These are phyloP conservation scores for Metschnikowia henanensis DNA, from an alignment of 805 yeast species.

Conservation along the genomic window DNA sequence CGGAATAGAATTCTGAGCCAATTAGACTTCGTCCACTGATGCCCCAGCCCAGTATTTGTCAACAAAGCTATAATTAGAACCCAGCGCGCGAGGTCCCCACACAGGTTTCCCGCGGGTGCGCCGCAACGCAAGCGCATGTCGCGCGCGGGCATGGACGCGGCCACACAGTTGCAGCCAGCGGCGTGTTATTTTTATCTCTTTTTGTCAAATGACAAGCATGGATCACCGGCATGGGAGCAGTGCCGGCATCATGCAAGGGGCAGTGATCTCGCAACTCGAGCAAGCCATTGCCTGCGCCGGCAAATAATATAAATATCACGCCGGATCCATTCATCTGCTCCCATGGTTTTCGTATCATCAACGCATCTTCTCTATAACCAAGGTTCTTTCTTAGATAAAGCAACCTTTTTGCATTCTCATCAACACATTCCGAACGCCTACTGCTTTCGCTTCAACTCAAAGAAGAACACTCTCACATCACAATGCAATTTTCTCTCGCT, in stretches of 20 bases:
- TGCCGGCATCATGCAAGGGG: constrained; percentile 11
- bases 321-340: neutral
- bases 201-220: constrained; percentile 11
- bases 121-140: constrained; percentile 4
- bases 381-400: neutral
- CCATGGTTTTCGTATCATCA: neutral
- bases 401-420: neutral
- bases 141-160: neutral
- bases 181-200: constrained; percentile 2
- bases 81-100: neutral
- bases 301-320: constrained; percentile 4
- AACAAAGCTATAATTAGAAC: constrained; percentile 1
- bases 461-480: neutral
- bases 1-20: no score
- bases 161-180: constrained; percentile 3
- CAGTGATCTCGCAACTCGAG: neutral
- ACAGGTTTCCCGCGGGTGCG: neutral
- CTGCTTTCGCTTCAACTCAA: neutral
- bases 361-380: neutral
- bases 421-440: neutral
- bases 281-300: neutral
- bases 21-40: neutral
- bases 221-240: neutral
- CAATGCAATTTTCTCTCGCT: constrained; percentile 18
- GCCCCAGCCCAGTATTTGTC: constrained; percentile 6